These are phyloP conservation scores for Chaetomium sp. DNA, from an alignment of 2,329 filamentous ascomycete species.

Conservation along the genomic window DNA sequence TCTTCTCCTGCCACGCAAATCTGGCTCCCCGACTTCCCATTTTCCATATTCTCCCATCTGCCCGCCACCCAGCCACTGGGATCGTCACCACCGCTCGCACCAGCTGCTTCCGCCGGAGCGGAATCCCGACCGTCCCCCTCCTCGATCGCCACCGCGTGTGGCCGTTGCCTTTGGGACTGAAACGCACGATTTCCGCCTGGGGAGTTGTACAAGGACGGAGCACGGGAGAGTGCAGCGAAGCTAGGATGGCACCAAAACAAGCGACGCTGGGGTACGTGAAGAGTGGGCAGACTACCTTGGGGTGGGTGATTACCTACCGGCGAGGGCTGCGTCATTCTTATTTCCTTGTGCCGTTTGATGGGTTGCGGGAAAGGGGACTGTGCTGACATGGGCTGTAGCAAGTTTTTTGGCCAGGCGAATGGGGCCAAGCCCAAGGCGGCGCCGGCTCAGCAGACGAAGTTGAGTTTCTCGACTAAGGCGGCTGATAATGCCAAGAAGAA, in stretches of 20 bases:
- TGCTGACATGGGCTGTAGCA: constrained; percentile 55
- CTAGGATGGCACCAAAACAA: constrained; percentile 64
- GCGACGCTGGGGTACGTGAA: constrained; percentile 87
- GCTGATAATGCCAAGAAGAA: constrained; percentile 37
- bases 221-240: background rate
- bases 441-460: constrained; percentile 73
- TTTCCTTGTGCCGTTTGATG: constrained; percentile 5
- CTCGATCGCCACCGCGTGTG: background rate
- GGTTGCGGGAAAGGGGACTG: background rate
- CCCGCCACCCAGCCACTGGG: background rate
- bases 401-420: constrained; percentile 76
- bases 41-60: background rate
- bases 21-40: constrained; percentile 12
- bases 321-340: background rate
- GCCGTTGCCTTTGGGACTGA: background rate
- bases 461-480: constrained; percentile 70
- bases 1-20: background rate
- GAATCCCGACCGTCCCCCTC: too few species aligned
- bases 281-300: constrained; percentile 70
- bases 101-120: background rate
- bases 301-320: constrained; percentile 52
- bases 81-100: background rate
- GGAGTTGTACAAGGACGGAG: too few species aligned
- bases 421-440: constrained; percentile 58
- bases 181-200: background rate